These are phyloP conservation scores for Spathaspora girioi DNA, from an alignment of 805 yeast genomes.

Conservation along the genomic window DNA sequence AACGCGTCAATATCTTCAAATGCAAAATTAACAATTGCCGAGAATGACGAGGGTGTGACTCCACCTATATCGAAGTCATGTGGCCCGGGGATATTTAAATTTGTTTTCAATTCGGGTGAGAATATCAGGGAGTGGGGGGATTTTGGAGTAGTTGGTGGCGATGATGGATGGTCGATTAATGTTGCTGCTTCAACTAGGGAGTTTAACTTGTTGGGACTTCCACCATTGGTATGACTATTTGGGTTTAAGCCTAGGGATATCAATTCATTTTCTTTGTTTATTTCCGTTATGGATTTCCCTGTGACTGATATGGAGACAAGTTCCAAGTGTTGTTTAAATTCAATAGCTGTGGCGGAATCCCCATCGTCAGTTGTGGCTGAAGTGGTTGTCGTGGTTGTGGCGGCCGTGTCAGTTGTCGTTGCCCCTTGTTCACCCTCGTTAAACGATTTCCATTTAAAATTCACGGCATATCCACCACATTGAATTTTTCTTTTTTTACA, in stretches of 20 bases:
- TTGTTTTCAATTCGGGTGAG: neutral
- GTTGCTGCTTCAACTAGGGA: neutral
- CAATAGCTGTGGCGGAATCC: neutral
- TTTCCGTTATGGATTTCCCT: conserved; percentile 14
- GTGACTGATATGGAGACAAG: neutral
- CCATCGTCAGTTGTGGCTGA: neutral
- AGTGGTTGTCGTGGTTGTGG: conserved; percentile 36
- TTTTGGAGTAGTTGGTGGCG: neutral
- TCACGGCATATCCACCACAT: conserved; percentile 60
- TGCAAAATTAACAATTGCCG: neutral
- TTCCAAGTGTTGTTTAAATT: conserved; percentile 17
- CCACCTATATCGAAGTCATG: conserved; percentile 14
- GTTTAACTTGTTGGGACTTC: neutral
- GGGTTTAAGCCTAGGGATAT: conserved; percentile 52
- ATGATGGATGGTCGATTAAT: neutral
- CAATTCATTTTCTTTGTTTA: conserved; percentile 47
- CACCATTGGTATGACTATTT: conserved; percentile 14
- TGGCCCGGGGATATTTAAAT: conserved; percentile 10
- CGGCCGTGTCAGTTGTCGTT: conserved; percentile 17
- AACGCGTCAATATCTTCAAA: conserved; percentile 1
- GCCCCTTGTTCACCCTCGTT: conserved; percentile 38
- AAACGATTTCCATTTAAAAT: conserved; percentile 63
- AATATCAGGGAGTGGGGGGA: neutral
- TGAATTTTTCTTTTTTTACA: conserved; percentile 44
- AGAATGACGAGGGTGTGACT: conserved; percentile 11